Evolutionary conservation across 345 rosid species (phyloP).

Genomic region (Dipteronia dyeriana): DNA sequence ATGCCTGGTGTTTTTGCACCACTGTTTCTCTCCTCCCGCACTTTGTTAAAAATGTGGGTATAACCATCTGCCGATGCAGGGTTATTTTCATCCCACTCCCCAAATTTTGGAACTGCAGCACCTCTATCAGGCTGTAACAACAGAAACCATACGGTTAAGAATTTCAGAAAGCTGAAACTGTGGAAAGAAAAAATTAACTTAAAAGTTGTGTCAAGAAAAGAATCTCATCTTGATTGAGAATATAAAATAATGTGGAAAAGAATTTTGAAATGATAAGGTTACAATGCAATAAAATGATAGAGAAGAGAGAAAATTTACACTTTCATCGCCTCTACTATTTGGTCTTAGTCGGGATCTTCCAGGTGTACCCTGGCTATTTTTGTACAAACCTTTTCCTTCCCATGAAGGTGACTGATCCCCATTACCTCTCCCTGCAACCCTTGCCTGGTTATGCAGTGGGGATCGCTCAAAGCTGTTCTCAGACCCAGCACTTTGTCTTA

Average conservation of each 20-base stretch:
- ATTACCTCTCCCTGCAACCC: slow-evolving; percentile 40
- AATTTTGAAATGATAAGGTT: neutral
- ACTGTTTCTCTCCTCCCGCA: slow-evolving; percentile 68
- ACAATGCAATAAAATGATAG: neutral
- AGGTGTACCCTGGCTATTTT: slow-evolving; percentile 61
- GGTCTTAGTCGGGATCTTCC: slow-evolving; percentile 57
- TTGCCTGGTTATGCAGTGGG: slow-evolving; percentile 56
- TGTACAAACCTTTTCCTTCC: slow-evolving; percentile 62
- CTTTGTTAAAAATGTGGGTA: slow-evolving; percentile 85
- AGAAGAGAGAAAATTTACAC: slow-evolving; percentile 46
- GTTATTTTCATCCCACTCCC: slow-evolving; percentile 87
- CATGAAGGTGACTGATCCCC: slow-evolving; percentile 49
- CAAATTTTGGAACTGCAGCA: slow-evolving; percentile 87
- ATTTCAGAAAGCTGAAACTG: neutral
- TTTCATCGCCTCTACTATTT: slow-evolving; percentile 57
- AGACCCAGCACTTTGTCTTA: slow-evolving; percentile 46
- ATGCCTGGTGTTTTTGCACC: slow-evolving; percentile 51
- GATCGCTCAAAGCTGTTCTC: slow-evolving; percentile 68
- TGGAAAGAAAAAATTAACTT: neutral
- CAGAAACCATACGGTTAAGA: slow-evolving; percentile 17
- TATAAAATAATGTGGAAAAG: neutral
- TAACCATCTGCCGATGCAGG: slow-evolving; percentile 85
- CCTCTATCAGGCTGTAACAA: slow-evolving; percentile 58
- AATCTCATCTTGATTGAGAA: neutral
- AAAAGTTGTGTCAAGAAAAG: neutral